Conservation (phyloP, 495 filamentous ascomycete genomes). For the Trichocladium antarcticum region DNA sequence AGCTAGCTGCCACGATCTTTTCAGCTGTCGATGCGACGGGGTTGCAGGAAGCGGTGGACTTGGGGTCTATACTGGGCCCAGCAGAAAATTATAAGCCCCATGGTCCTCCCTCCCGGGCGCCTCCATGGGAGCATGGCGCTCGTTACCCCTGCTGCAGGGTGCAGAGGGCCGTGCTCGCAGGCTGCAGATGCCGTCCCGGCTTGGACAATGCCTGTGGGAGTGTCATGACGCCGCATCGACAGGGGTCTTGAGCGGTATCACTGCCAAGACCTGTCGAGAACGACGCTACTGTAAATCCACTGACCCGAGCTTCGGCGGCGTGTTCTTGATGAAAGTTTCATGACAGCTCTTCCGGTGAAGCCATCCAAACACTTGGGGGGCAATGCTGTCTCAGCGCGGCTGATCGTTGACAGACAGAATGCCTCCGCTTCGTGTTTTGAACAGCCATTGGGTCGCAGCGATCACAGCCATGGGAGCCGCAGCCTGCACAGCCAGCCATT, state of each 20-base stretch:
- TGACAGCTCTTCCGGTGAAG: not conserved
- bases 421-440: not conserved
- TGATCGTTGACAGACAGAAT: not conserved
- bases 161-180: too few relatives aligned
- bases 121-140: too few relatives aligned
- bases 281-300: not conserved
- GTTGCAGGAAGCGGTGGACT: not conserved
- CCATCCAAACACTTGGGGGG: too few relatives aligned
- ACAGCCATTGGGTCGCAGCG: too few relatives aligned
- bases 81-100: not conserved
- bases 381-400: too few relatives aligned
- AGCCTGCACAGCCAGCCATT: constrained; percentile 8
- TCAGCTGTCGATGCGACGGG: not conserved
- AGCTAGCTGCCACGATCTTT: not conserved
- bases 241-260: not conserved
- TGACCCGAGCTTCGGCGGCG: not conserved
- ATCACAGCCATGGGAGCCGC: not conserved
- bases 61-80: not conserved
- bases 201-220: not conserved
- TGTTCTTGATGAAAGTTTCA: not conserved
- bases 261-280: not conserved
- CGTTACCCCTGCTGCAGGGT: too few relatives aligned
- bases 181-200: constrained; percentile 9
- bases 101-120: not conserved
- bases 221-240: constrained; percentile 11